phyloP scores from a whole-genome alignment of 2,329 filamentous ascomycete genomes.

The Fusarium zealandicum region DNA sequence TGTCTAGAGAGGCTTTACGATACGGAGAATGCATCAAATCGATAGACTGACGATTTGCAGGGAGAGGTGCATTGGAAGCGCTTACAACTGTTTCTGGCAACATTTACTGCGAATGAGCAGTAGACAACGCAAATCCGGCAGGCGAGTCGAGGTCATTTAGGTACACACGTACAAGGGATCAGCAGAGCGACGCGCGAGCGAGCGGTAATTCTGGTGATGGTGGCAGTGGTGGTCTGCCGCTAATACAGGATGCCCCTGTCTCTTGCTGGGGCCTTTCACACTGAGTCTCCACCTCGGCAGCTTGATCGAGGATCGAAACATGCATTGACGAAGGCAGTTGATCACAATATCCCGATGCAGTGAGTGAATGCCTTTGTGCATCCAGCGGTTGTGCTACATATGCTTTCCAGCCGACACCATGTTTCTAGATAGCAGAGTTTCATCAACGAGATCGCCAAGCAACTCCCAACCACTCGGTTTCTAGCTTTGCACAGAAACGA shows the following conservation, averaged over 20 bases:
- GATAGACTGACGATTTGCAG: constrained; percentile 9
- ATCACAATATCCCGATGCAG: background rate
- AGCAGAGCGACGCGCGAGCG: constrained; percentile 3
- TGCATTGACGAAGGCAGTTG: background rate
- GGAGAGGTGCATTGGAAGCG: constrained; percentile 2
- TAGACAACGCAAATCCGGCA: background rate
- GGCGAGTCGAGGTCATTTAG: background rate
- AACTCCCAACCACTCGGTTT: constrained; percentile 22
- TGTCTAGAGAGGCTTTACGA: constrained; percentile 15
- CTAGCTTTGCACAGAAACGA: constrained; percentile 10
- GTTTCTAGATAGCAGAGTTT: background rate
- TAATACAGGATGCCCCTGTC: background rate
- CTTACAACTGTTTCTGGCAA: background rate
- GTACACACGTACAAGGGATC: background rate
- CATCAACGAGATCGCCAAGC: constrained; percentile 23
- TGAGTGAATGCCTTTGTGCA: background rate
- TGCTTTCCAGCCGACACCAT: background rate
- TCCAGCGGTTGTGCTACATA: background rate
- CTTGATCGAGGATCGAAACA: constrained; percentile 1
- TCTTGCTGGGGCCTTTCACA: background rate
- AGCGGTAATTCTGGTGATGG: constrained; percentile 13
- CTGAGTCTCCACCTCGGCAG: constrained; percentile 2
- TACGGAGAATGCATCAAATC: constrained; percentile 10
- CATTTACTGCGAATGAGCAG: background rate
- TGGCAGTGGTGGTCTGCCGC: constrained; percentile 10